A percentile compares a stretch with the other conserved stretches of the same genome.
phyloP scores from a whole-genome alignment of 208 protist genomes.

The Leishmania gerbilli region DNA sequence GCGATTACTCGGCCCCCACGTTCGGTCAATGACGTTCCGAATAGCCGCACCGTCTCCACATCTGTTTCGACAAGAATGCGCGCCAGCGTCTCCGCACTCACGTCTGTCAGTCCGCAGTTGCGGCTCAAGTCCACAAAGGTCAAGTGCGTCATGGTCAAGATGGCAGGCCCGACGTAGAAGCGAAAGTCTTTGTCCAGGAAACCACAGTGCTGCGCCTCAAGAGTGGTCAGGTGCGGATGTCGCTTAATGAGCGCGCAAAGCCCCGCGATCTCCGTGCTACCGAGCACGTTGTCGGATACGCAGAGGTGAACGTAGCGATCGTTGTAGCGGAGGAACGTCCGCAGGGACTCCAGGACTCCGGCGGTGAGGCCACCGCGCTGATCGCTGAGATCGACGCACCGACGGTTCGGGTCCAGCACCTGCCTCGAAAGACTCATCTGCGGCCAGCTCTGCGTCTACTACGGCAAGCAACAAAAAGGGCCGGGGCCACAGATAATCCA shows the following conservation, averaged over 20 bases:
- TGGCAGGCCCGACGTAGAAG: conserved; percentile 52
- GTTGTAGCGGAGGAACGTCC: conserved; percentile 49
- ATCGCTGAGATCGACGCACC: conserved; percentile 68
- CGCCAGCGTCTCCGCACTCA: conserved; percentile 37
- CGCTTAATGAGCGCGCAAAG: conserved; percentile 69
- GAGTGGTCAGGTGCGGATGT: conserved; percentile 38
- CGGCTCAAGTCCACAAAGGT: conserved; percentile 61
- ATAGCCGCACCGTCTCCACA: conserved; percentile 43
- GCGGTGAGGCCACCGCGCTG: conserved; percentile 54
- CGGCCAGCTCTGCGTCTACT: neutral
- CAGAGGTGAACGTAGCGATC: conserved; percentile 55
- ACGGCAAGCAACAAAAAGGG: neutral
- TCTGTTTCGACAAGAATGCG: conserved; percentile 46
- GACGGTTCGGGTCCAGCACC: conserved; percentile 13
- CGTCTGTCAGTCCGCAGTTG: conserved; percentile 63
- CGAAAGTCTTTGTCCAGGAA: conserved; percentile 66
- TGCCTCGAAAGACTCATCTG: conserved; percentile 8
- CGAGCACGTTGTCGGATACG: conserved; percentile 64
- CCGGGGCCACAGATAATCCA: neutral
- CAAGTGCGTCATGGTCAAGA: conserved; percentile 36
- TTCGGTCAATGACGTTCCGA: conserved; percentile 43
- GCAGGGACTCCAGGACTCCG: conserved; percentile 50
- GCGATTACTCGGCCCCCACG: conserved; percentile 45
- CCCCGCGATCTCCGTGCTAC: conserved; percentile 58
- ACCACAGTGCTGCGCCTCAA: conserved; percentile 59